Evolutionary conservation across 768 basidiomycete genomes (phyloP), one percentile per base, ranked within the genome.

Genomic region (Cystofilobasidium macerans): DNA sequence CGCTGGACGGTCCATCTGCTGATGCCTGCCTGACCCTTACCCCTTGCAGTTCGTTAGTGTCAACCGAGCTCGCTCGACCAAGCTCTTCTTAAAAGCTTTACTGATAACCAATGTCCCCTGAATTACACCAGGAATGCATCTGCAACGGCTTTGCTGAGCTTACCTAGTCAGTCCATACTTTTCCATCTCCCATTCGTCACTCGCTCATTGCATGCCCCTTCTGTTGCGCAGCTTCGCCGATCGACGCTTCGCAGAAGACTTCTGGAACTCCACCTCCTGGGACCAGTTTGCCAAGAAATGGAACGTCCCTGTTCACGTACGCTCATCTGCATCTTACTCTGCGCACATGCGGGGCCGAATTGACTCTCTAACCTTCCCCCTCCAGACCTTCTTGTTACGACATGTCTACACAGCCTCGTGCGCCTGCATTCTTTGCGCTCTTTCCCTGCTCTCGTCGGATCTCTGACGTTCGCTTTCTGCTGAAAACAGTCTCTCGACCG

Each of bases 281-380:
- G 94, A 97, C 36, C n/a, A 97, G 76, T 97, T 94, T 75, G 88
- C 93, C 4, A 85, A 95, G 51, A 93, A 94, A 78, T 98, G 95
- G 94, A 98, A 98, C 78, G 30, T n/a, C 28, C 82, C n/a, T 89
- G 89, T 53, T 65, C 57, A 61, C 20, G 16, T 32, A 45, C 1
- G 26, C 6, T 22, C 22, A 2, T 6, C 18, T 32, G 24, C 6
- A 22, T 26, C 42, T n/a, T 47, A 11, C 7, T 32, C 24, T 61
- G 26, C 26, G 8, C n/a, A n/a, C n/a, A n/a, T n/a, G n/a, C n/a
- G n/a, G n/a, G n/a, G n/a, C n/a, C n/a, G n/a, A n/a, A n/a, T n/a
- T n/a, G n/a, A n/a, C n/a, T n/a, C n/a, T n/a, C n/a, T n/a, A n/a
- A n/a, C n/a, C n/a, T n/a, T n/a, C 67, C 62, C 56, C 35, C 1